Evolutionary conservation across 2,329 filamentous ascomycete species (phyloP).

Genomic region (Cytospora mali): DNA sequence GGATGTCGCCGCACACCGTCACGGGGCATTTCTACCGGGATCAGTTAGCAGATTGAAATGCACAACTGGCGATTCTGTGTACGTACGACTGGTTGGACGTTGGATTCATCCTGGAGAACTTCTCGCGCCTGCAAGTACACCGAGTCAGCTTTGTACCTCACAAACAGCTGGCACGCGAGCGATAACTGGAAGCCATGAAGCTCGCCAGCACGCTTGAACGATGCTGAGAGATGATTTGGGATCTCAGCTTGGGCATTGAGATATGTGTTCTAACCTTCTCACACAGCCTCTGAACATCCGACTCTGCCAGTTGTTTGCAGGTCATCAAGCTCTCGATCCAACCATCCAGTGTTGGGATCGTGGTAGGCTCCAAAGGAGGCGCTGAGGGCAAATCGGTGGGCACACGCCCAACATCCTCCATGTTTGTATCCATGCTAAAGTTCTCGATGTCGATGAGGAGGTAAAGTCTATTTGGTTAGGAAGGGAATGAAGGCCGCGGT

Average conservation of each 20-base stretch:
- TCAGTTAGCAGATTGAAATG: conserved; percentile 34
- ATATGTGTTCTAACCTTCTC: conserved; percentile 73
- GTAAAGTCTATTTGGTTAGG: conserved; percentile 13
- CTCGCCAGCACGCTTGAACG: not conserved
- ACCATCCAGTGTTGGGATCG: conserved; percentile 90
- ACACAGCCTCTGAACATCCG: conserved; percentile 93
- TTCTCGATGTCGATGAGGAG: conserved; percentile 7
- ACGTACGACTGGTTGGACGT: conserved; percentile 96
- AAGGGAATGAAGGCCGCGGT: conserved; percentile 16
- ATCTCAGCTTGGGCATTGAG: not conserved
- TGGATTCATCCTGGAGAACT: conserved; percentile 95
- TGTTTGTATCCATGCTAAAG: conserved; percentile 86
- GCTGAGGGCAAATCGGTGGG: conserved; percentile 76
- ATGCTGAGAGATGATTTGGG: not conserved
- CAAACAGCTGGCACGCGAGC: conserved; percentile 24
- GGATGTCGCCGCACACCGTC: conserved; percentile 98
- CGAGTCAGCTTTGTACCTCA: conserved; percentile 37
- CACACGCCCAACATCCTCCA: conserved; percentile 94
- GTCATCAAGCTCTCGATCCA: conserved; percentile 99
- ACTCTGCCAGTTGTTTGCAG: conserved; percentile 96
- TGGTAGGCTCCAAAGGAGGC: conserved; percentile 73
- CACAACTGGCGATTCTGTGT: not conserved
- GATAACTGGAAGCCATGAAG: not conserved
- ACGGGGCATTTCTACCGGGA: conserved; percentile 86
- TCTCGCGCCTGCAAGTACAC: conserved; percentile 72